Evolutionary conservation across 2,329 filamentous ascomycete species (phyloP).

Genomic region (Trichoderma sp.): DNA sequence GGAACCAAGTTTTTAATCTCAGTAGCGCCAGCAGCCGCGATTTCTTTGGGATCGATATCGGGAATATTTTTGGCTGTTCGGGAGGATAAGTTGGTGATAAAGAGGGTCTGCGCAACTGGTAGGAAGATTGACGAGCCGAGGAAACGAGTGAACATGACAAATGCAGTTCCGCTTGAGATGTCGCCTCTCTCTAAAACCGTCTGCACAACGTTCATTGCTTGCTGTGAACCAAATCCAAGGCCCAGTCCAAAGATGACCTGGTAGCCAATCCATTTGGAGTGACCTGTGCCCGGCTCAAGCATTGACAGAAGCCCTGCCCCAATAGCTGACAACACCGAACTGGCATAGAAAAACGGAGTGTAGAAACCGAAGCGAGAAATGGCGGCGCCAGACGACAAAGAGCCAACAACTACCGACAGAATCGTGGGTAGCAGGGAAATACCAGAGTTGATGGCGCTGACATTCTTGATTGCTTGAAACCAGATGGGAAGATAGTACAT

Average conservation of each 20-base stretch:
- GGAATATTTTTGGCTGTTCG: not conserved
- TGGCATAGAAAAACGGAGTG: constrained; percentile 39
- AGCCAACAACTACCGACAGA: constrained; percentile 30
- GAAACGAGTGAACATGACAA: constrained; percentile 47
- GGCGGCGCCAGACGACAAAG: constrained; percentile 30
- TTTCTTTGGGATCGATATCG: not conserved
- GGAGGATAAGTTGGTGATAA: not conserved
- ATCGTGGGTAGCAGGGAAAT: constrained; percentile 32
- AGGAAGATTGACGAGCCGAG: constrained; percentile 50
- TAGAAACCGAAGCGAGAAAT: constrained; percentile 41
- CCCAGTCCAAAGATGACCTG: constrained; percentile 43
- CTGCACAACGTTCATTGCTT: constrained; percentile 46
- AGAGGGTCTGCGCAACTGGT: constrained; percentile 22
- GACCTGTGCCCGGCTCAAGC: constrained; percentile 24
- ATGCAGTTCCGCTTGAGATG: constrained; percentile 46
- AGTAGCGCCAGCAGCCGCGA: not conserved
- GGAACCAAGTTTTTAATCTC: not conserved
- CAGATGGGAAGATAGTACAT: constrained; percentile 50
- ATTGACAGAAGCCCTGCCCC: constrained; percentile 45
- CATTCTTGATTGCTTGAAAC: constrained; percentile 48
- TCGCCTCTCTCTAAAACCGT: constrained; percentile 43
- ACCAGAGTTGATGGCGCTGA: constrained; percentile 31
- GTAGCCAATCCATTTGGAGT: constrained; percentile 32
- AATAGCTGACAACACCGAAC: constrained; percentile 33
- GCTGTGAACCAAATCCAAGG: constrained; percentile 44